Evolutionary conservation across 192 early-diverging fungal genomes (phyloP).

Genomic region (Backusella tuberculispora): DNA sequence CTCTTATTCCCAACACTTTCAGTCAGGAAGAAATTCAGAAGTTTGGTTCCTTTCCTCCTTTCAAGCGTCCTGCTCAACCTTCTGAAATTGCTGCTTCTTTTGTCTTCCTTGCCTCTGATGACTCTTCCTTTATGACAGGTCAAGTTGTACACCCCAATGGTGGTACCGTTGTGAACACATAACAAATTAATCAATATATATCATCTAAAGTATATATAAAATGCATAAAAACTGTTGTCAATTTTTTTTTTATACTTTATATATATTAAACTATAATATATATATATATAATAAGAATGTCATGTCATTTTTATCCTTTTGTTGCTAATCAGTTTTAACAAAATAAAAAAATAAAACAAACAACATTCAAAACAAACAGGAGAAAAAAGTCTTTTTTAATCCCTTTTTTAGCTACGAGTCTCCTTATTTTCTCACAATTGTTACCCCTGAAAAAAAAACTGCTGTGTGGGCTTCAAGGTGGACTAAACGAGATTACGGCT

Average conservation of each 20-base stretch:
- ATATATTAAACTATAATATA: neutral
- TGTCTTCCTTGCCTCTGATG: constrained; percentile 53
- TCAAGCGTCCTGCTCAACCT: constrained; percentile 54
- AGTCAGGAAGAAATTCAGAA: constrained; percentile 47
- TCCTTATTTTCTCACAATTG: constrained; percentile 12
- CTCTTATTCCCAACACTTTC: constrained; percentile 49
- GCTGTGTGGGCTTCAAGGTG: neutral
- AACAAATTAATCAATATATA: constrained; percentile 10
- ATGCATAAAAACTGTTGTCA: neutral
- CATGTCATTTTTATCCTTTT: neutral
- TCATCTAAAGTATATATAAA: neutral
- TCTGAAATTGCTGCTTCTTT: constrained; percentile 51
- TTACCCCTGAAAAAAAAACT: neutral
- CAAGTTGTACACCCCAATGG: constrained; percentile 52
- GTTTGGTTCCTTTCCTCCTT: constrained; percentile 51
- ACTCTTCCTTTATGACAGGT: constrained; percentile 51
- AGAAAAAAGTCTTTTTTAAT: neutral
- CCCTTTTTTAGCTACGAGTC: neutral
- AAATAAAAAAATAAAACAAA: neutral
- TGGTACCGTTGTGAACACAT: constrained; percentile 42
- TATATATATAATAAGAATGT: neutral
- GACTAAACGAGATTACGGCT: constrained; percentile 6
- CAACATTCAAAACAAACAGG: constrained; percentile 16
- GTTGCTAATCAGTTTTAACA: neutral
- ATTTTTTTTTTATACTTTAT: constrained; percentile 12